Evolutionary conservation across 345 rosid species (phyloP), one percentile per base, ranked within the genome.

Genomic region (Streptanthus diversifolius): DNA sequence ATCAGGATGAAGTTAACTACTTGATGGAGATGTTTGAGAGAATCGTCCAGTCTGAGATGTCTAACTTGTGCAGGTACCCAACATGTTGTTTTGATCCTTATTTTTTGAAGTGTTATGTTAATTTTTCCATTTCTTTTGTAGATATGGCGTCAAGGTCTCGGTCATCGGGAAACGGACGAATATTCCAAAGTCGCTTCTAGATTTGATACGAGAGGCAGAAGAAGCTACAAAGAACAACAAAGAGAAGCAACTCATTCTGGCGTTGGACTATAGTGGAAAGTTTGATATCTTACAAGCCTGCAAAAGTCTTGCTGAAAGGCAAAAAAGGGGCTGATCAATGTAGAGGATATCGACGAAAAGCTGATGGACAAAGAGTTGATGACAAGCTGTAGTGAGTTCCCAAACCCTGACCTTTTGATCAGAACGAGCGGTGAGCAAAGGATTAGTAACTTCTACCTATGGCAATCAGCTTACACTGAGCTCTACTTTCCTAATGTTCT

Each of bases 381-480:
- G 68, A 87, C 91, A 0, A 87, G 71, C 17, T 82, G 91, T 54
- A 76, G 85, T 0, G 75, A 82, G 65, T 79, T 69, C 41, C 87
- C 91, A 2, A 75, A 74, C 56, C 96, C 91, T 2, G 93, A 87
- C 58, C 66, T 87, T 17, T 10, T 86, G 10, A 87, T 90, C 36
- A 75, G 92, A 77, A 90, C 92, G 1, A 85, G 91, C 1, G 87
- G 89, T 3, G 96, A 86, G 58, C 85, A 80, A 5, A 62, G 96
- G 58, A 81, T 90, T 58, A 90, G 91, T 72, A 87, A 86, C 81
- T 90, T 86, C 72, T 76, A 83, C 72, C 29, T 87, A 14, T 90
- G 90, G 90, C 91, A 87, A 19, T 66, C 86, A 68, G 96, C 92
- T 17, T 85, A 90, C 63, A 85, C 92, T 0, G 92, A 90, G 32